phyloP scores from a whole-genome alignment of 2,329 filamentous ascomycete species.

The Juglanconis oblonga region DNA sequence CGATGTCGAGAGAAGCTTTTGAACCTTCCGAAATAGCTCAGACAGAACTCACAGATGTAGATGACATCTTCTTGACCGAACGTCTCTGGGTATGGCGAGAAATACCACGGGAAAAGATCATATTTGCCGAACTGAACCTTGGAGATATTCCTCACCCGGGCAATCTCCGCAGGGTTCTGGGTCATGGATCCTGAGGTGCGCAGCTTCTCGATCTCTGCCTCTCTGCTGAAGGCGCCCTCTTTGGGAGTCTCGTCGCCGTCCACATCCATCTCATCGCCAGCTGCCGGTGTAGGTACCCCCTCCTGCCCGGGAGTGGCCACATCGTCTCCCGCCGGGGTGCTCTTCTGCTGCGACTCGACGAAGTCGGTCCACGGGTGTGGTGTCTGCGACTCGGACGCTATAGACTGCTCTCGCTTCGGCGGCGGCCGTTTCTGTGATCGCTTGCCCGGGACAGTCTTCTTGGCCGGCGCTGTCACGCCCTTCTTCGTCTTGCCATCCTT shows the following conservation, averaged over 20 bases:
- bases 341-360: constrained; percentile 46
- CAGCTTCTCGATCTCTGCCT: constrained; percentile 95
- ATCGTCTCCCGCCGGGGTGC: constrained; percentile 38
- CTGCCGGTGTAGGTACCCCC: constrained; percentile 12
- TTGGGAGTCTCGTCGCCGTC: constrained; percentile 43
- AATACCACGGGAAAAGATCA: constrained; percentile 97
- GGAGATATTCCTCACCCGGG: constrained; percentile 89
- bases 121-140: constrained; percentile 90
- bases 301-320: constrained; percentile 14
- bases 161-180: constrained; percentile 95
- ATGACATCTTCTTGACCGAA: constrained; percentile 88
- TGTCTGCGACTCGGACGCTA: constrained; percentile 50
- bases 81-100: constrained; percentile 89
- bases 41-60: constrained; percentile 96
- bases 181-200: constrained; percentile 97
- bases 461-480: constrained; percentile 51
- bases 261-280: constrained; percentile 49
- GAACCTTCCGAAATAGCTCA: constrained; percentile 82
- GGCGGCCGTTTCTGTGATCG: constrained; percentile 52
- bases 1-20: constrained; percentile 84
- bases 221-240: constrained; percentile 63
- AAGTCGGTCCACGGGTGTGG: constrained; percentile 54
- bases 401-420: constrained; percentile 54
- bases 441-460: constrained; percentile 55
- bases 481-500: constrained; percentile 78